Base-by-base conservation (phyloP, 2,329 filamentous ascomycete genomes). In the Trichophyton mentagrophytes region DNA sequence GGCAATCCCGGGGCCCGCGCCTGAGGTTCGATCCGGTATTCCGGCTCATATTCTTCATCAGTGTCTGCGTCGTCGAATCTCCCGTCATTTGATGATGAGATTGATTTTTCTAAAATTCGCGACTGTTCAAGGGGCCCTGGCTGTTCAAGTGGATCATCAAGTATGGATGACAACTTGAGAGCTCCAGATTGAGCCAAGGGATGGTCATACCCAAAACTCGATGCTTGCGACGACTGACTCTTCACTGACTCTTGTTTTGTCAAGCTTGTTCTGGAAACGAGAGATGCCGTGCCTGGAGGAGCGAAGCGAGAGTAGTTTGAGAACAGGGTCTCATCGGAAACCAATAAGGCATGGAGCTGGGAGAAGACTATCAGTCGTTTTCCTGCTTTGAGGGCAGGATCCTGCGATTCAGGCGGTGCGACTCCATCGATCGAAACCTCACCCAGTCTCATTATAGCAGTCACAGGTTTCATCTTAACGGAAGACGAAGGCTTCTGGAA, bases 251-350 rank as follows among this genome's bases (percentile, higher is more conserved):
- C 46, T 42, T 61, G 38, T 30, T 53, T 59, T n/a, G 58, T 47
- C 25, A 36, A 20, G 69, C 70, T 20, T 70, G 67, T 9, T 72
- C 70, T 20, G 11, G 46, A 36, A 8, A 46, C 25, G 36, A 9
- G 69, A 73, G 2, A 66, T 61, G 42, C n/a, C 33, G 25, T 11
- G 9, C 22, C 33, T 69, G 72, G 7, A 65, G 62, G 3, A 66
- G 25, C 66, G 40, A 76, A 76, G 3, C 70, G 69, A 47, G 75
- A 71, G 64, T 77, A 73, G 25, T 74, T 76, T 3, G 75, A 73
- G 58, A 81, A 80, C n/a, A 77, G 74, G 2, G 73, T 71, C 2
- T 76, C 72, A 62, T 80, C 77, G 3, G 78, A 79, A 17, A 80
- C 69, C 3, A 81, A 65, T 55, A 76, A 71, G 20, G 76, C 69